These are phyloP conservation scores for Globisporangium paddicum DNA, from an alignment of 352 stramenopile genomes.

Conservation along the genomic window DNA sequence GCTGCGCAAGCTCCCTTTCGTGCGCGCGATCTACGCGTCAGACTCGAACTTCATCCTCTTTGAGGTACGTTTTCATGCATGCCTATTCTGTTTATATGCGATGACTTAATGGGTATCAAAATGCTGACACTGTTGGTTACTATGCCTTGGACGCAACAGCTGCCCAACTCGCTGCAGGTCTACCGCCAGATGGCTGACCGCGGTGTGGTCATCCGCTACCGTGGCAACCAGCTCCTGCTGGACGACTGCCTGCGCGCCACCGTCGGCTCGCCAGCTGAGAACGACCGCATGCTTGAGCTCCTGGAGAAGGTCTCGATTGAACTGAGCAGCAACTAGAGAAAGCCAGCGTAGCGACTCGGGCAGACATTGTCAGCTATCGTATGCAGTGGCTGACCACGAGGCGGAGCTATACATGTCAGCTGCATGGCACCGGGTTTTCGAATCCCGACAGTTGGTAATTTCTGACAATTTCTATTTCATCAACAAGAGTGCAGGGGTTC, in stretches of 20 bases:
- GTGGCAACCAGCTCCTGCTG: constrained; percentile 95
- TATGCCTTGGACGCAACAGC: constrained; percentile 21
- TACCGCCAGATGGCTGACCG: constrained; percentile 93
- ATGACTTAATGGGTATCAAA: not conserved
- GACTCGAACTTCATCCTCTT: constrained; percentile 99
- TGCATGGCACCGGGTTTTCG: no score
- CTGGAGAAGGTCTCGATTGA: constrained; percentile 64
- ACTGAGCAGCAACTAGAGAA: constrained; percentile 13
- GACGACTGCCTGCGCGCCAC: constrained; percentile 94
- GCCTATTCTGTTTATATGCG: not conserved
- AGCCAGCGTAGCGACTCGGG: not conserved
- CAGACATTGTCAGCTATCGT: no score
- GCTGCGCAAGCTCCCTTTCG: constrained; percentile 90
- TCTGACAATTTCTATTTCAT: no score
- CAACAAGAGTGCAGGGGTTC: no score
- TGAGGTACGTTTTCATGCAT: constrained; percentile 43
- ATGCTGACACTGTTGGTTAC: not conserved
- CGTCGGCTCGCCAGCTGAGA: constrained; percentile 93
- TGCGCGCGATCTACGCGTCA: constrained; percentile 90
- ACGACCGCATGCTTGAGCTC: constrained; percentile 90
- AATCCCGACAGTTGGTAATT: no score
- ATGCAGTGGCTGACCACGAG: no score
- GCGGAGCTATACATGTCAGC: no score
- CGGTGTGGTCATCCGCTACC: constrained; percentile 95
- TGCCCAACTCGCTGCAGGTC: constrained; percentile 87